phyloP scores from a whole-genome alignment of 106 monocot species.

The Apostasia shenzhenica region DNA sequence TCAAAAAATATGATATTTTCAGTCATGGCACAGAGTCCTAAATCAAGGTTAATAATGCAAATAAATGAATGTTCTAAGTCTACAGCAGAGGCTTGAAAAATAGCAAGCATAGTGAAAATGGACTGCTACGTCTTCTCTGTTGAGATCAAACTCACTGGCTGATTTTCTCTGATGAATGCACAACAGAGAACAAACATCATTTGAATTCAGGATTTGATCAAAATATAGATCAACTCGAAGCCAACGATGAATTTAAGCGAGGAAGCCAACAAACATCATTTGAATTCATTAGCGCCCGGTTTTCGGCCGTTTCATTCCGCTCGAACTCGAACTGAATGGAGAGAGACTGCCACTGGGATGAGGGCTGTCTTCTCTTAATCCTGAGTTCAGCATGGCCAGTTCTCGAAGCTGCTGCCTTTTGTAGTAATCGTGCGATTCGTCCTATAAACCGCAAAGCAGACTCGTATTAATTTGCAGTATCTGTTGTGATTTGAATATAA shows the following conservation, averaged over 20 bases:
- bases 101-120: conserved; percentile 11
- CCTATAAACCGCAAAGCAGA: conserved; percentile 24
- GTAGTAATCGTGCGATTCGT: conserved; percentile 87
- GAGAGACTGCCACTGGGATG: conserved; percentile 71
- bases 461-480: background rate
- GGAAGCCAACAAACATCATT: background rate
- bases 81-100: conserved; percentile 9
- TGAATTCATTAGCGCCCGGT: conserved; percentile 34
- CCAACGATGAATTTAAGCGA: background rate
- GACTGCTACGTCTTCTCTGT: background rate
- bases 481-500: background rate
- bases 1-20: no score
- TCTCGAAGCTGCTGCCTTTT: conserved; percentile 90
- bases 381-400: conserved; percentile 81
- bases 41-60: background rate
- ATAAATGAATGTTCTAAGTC: conserved; percentile 24
- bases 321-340: conserved; percentile 56
- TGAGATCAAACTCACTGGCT: background rate
- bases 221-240: background rate
- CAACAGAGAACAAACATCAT: background rate
- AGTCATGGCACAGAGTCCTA: no score
- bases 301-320: conserved; percentile 87
- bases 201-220: conserved; percentile 1
- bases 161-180: background rate
- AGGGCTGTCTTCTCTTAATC: conserved; percentile 76